Base-by-base conservation (phyloP, 768 basidiomycete species). In the Hebeloma cylindrosporum region DNA sequence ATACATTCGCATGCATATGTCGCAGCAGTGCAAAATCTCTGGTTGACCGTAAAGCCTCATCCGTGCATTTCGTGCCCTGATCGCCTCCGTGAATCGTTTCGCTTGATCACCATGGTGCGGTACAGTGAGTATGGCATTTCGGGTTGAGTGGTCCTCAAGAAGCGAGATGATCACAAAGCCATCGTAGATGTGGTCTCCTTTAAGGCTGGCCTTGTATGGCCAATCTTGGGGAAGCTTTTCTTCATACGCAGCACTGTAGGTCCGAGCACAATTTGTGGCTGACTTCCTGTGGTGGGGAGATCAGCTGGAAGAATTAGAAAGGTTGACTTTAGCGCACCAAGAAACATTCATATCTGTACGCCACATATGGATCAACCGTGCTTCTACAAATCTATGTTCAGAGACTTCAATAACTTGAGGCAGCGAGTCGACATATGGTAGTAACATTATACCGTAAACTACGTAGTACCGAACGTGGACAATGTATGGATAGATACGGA, bases 211-310 rank as follows among this genome's bases (percentile, higher is more conserved):
- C 20, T 44, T 50, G 20, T 50, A 40, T 17, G 21, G 48, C 52
- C 52, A 54, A 7, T 36, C 37, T 28, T 21, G n/a, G 9, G 29
- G 32, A 14, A 14, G 16, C 2, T 6, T 11, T 9, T 23, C 40
- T 21, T 14, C 18, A 18, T 32, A 13, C 3, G 36, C 17, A 5
- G 36, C 29, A 18, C 56, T 51, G 36, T 56, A 58, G 13, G 48
- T 54, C 8, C 45, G 16, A 2, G 54, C 54, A 40, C 52, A 56
- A 30, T 60, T 60, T 3, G 50, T 45, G 22, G 50, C 51, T 11
- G 50, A 58, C 26, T 43, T 51, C 54, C 54, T n/a, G n/a, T n/a
- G n/a, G n/a, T n/a, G n/a, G n/a, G n/a, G n/a, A n/a, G n/a, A n/a
- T n/a, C n/a, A n/a, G n/a, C n/a, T n/a, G n/a, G n/a, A n/a, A n/a